phyloP scores from a whole-genome alignment of 2,329 filamentous ascomycete genomes.

The Colletotrichum siamense region DNA sequence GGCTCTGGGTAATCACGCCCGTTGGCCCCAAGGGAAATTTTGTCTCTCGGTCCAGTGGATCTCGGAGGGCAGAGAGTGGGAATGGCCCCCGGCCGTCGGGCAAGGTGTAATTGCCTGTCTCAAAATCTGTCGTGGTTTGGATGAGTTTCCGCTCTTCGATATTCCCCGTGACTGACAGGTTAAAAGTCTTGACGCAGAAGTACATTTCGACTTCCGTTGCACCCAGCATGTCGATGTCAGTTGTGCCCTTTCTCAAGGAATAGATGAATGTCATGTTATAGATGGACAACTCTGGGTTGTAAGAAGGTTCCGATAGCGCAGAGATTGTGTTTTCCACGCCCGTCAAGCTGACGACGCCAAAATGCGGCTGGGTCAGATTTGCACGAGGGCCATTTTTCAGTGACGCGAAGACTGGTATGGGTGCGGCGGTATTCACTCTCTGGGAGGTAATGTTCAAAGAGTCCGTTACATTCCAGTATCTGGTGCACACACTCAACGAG shows the following conservation, averaged over 20 bases:
- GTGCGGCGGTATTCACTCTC: neutral
- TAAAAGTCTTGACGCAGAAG: neutral
- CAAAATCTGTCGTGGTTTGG: neutral
- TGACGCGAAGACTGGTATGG: neutral
- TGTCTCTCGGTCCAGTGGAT: neutral
- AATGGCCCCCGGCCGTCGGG: neutral
- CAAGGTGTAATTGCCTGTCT: neutral
- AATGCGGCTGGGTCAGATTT: neutral
- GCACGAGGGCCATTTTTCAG: neutral
- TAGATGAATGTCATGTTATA: slow-evolving; percentile 4
- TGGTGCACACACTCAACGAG: neutral
- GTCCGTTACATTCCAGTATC: neutral
- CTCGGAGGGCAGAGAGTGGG: neutral
- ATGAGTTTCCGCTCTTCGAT: neutral
- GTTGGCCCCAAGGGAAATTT: neutral
- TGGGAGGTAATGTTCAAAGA: neutral
- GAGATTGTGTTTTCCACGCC: neutral
- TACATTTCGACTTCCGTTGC: slow-evolving; percentile 5
- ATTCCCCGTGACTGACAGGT: neutral
- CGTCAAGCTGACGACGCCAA: neutral
- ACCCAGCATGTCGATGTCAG: neutral
- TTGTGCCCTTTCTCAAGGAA: neutral
- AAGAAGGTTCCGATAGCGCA: neutral
- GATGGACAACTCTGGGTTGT: neutral
- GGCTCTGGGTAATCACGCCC: neutral